A percentile compares a stretch with the other conserved stretches of the same genome.
Conservation (phyloP, 2,329 filamentous ascomycete genomes). For the Diplocarpon rosae region DNA sequence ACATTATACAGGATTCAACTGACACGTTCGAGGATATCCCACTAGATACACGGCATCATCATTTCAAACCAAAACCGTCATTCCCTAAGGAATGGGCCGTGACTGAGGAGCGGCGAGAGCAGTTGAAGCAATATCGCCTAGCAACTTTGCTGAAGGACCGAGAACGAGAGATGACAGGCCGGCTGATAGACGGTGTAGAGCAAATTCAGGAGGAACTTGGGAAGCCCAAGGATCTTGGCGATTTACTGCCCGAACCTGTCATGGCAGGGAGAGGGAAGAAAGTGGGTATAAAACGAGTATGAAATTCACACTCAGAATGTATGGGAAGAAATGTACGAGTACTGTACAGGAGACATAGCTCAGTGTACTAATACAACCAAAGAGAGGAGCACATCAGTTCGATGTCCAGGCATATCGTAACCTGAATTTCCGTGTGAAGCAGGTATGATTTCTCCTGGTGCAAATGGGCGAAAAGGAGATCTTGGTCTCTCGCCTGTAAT, state of each 20-base stretch:
- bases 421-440: too few species aligned
- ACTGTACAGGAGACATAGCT: slow-evolving; percentile 1
- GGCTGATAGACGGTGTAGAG: slow-evolving; percentile 46
- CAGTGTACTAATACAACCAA: neutral
- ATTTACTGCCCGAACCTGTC: slow-evolving; percentile 22
- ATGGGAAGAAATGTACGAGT: neutral
- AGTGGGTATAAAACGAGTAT: slow-evolving; percentile 19
- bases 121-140: slow-evolving; percentile 52
- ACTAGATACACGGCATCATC: slow-evolving; percentile 78
- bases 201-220: slow-evolving; percentile 34
- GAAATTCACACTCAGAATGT: neutral
- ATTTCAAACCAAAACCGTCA: slow-evolving; percentile 49
- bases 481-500: too few species aligned
- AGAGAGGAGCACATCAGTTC: neutral
- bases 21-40: slow-evolving; percentile 86
- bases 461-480: too few species aligned
- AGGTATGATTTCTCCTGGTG: too few species aligned
- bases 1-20: slow-evolving; percentile 43
- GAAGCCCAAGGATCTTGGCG: slow-evolving; percentile 1
- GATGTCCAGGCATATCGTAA: too few species aligned
- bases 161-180: slow-evolving; percentile 39
- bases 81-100: slow-evolving; percentile 82
- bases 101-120: slow-evolving; percentile 53
- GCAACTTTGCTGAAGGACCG: slow-evolving; percentile 43
- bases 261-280: slow-evolving; percentile 18